Conservation (phyloP, 116 monocot genomes). For the Posidonia oceanica region DNA sequence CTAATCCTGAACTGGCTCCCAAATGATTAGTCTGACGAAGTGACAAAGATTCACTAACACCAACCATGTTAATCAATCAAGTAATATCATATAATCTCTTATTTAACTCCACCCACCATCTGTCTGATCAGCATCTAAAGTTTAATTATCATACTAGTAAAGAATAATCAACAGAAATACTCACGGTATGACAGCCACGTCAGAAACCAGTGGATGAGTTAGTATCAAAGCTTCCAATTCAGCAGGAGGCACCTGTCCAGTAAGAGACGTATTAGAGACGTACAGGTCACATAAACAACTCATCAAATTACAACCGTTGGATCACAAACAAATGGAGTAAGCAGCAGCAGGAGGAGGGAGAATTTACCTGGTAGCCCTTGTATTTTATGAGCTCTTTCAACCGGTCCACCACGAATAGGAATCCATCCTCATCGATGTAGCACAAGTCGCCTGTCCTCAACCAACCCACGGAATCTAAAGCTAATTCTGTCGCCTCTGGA, state of each 20-base stretch:
- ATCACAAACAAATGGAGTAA: neutral
- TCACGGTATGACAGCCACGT: constrained; percentile 88
- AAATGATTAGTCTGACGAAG: too few species aligned
- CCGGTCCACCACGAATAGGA: constrained; percentile 77
- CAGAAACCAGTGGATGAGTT: constrained; percentile 55
- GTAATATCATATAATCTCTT: too few species aligned
- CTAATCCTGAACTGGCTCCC: too few species aligned
- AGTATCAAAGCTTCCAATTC: constrained; percentile 77
- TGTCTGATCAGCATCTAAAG: too few species aligned
- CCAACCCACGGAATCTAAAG: constrained; percentile 61
- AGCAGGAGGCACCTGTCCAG: constrained; percentile 51
- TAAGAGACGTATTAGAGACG: too few species aligned
- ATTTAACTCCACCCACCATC: too few species aligned
- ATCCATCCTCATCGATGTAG: constrained; percentile 87
- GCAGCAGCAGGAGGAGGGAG: neutral
- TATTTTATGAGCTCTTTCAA: constrained; percentile 96
- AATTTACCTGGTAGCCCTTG: constrained; percentile 76
- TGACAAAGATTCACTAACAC: too few species aligned
- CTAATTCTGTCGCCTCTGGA: constrained; percentile 53
- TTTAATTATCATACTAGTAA: too few species aligned
- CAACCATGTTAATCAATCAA: too few species aligned
- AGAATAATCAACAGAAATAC: neutral
- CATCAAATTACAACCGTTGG: neutral
- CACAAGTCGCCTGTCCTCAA: constrained; percentile 86
- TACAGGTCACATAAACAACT: neutral